Conservation (phyloP, 345 rosid species). For the Syzygium jambos region DNA sequence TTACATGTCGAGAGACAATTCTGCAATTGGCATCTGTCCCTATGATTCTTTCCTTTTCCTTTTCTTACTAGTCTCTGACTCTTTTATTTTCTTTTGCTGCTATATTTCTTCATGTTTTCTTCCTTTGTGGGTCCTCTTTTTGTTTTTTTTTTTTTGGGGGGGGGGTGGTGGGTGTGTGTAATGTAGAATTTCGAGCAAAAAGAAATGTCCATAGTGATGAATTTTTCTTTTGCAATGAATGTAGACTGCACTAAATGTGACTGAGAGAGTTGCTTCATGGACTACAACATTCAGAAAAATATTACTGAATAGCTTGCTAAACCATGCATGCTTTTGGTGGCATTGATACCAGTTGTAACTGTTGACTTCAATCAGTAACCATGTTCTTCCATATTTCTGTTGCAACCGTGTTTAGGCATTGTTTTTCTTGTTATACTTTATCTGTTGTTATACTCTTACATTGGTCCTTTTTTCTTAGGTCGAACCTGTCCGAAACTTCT, state of each 20-base stretch:
- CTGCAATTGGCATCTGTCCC: background rate
- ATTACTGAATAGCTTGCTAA: background rate
- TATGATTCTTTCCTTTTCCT: background rate
- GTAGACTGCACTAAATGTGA: background rate
- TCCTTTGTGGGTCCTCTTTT: background rate
- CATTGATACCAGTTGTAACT: background rate
- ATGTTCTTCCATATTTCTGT: background rate
- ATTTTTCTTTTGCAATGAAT: background rate
- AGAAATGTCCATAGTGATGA: background rate
- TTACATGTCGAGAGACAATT: background rate
- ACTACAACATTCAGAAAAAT: background rate
- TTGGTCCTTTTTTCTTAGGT: constrained; percentile 32
- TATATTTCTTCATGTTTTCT: background rate
- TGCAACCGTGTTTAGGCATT: background rate
- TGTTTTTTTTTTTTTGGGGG: background rate
- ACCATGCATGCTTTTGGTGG: background rate
- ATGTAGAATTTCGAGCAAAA: background rate
- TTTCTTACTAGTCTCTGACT: background rate
- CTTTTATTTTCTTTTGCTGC: background rate
- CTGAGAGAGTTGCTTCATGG: background rate
- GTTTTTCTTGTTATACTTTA: background rate
- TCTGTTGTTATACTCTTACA: background rate
- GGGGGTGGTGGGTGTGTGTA: background rate
- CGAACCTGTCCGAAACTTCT: constrained; percentile 90
- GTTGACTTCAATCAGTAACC: background rate